phyloP scores from a whole-genome alignment of 768 basidiomycete species.

The Calocybe indica region DNA sequence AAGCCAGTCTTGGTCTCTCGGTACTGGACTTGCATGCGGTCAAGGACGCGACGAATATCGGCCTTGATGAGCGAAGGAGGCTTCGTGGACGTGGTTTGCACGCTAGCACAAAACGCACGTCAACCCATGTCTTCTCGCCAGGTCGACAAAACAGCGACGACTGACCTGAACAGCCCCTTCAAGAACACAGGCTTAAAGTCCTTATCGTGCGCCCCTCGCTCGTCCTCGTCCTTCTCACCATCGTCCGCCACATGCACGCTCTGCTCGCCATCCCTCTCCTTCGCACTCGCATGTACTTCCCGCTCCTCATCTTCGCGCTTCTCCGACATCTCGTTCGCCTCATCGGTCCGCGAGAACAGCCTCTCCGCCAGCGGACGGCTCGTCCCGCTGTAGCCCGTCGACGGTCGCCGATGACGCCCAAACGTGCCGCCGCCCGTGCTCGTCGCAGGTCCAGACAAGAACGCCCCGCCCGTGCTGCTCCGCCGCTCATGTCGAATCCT shows the following conservation, averaged over 20 bases:
- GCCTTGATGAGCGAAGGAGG: constrained; percentile 70
- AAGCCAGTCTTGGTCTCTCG: constrained; percentile 87
- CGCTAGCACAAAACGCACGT: constrained; percentile 37
- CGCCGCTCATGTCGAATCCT: constrained; percentile 65
- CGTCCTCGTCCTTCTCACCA: constrained; percentile 40
- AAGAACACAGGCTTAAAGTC: constrained; percentile 93
- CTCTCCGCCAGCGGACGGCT: constrained; percentile 33
- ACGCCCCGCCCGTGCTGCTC: constrained; percentile 70
- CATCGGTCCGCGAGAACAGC: constrained; percentile 47
- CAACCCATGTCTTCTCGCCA: constrained; percentile 3
- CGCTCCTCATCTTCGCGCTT: constrained; percentile 34
- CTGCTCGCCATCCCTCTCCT: constrained; percentile 17
- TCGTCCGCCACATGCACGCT: constrained; percentile 31
- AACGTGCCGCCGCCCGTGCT: constrained; percentile 37
- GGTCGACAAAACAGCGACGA: constrained; percentile 8
- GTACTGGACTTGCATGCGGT: constrained; percentile 94
- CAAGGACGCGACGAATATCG: constrained; percentile 83
- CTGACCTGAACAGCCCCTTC: constrained; percentile 91
- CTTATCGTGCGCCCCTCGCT: constrained; percentile 49
- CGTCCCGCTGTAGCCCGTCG: constrained; percentile 51
- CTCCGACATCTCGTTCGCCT: constrained; percentile 40
- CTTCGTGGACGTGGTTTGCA: constrained; percentile 94
- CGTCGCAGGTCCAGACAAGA: constrained; percentile 28
- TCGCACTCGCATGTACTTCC: constrained; percentile 8
- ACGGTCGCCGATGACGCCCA: constrained; percentile 65